These are phyloP conservation scores for Stephania cephalantha DNA, from an alignment of 164 flowering plant species.

Conservation along the genomic window DNA sequence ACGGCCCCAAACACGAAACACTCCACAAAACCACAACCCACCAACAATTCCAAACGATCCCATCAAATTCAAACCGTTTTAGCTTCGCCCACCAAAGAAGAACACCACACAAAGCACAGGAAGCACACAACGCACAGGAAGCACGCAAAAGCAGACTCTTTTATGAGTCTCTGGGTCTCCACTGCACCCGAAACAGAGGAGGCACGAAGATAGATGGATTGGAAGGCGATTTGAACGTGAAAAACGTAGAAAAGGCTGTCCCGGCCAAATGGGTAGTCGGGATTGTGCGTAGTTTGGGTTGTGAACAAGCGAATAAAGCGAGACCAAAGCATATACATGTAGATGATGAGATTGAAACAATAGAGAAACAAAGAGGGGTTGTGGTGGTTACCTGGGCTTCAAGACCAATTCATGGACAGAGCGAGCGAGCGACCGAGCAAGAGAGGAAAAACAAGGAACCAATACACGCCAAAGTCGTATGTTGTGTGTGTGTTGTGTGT, in stretches of 20 bases:
- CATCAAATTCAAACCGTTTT: slow-evolving; percentile 10
- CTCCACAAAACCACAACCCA: slow-evolving; percentile 7
- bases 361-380: slow-evolving; percentile 6
- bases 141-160: no score
- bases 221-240: slow-evolving; percentile 20
- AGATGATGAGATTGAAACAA: slow-evolving; percentile 10
- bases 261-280: background rate
- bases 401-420: no score
- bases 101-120: slow-evolving; percentile 13
- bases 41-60: slow-evolving; percentile 16
- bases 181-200: no score
- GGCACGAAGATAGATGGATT: background rate
- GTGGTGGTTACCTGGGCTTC: background rate
- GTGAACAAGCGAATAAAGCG: slow-evolving; percentile 10
- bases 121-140: no score
- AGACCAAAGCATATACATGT: slow-evolving; percentile 6
- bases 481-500: background rate
- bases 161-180: no score
- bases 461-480: no score
- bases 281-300: slow-evolving; percentile 8
- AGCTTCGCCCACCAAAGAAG: slow-evolving; percentile 3
- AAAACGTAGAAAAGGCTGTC: background rate
- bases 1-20: background rate
- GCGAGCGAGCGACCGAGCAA: no score
- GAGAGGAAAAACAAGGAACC: no score